A percentile compares a stretch with the other conserved stretches of the same genome.
phyloP scores from a whole-genome alignment of 345 rosid species.

The Eucalyptus tenuipes region DNA sequence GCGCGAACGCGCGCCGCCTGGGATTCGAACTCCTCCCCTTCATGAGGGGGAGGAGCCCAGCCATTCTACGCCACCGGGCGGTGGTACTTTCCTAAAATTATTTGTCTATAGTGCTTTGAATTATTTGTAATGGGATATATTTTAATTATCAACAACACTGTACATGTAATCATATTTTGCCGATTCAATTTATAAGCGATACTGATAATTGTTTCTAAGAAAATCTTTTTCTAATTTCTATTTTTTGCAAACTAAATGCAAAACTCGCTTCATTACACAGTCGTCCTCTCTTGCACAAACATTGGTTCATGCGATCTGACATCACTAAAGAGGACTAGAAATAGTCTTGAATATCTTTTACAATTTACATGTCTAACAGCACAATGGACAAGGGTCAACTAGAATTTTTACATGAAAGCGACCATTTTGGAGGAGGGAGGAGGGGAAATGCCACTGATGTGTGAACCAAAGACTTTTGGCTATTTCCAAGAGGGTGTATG shows the following conservation, averaged over 20 bases:
- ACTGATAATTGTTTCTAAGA: accelerated
- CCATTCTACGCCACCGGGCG: too few species aligned
- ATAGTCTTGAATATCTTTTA: background rate
- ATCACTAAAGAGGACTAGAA: background rate
- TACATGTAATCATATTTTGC: background rate
- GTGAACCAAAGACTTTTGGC: background rate
- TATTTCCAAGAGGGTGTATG: background rate
- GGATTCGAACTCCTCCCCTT: too few species aligned
- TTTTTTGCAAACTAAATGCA: too few species aligned
- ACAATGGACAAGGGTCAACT: background rate
- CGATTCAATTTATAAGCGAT: too few species aligned
- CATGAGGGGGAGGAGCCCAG: too few species aligned
- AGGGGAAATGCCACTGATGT: background rate
- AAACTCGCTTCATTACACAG: background rate
- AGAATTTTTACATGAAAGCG: background rate
- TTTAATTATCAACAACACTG: background rate
- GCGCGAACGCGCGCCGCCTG: too few species aligned
- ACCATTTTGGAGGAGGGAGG: background rate
- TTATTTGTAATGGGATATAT: too few species aligned
- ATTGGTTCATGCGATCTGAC: background rate
- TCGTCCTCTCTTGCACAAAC: background rate
- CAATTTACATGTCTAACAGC: background rate
- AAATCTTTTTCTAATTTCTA: too few species aligned
- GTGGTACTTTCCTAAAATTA: too few species aligned
- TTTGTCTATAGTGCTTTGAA: background rate